Percentiles rank a stretch among this genome's conserved stretches.
Conservation (phyloP, 345 rosid genomes). For the Ceriops zippeliana region DNA sequence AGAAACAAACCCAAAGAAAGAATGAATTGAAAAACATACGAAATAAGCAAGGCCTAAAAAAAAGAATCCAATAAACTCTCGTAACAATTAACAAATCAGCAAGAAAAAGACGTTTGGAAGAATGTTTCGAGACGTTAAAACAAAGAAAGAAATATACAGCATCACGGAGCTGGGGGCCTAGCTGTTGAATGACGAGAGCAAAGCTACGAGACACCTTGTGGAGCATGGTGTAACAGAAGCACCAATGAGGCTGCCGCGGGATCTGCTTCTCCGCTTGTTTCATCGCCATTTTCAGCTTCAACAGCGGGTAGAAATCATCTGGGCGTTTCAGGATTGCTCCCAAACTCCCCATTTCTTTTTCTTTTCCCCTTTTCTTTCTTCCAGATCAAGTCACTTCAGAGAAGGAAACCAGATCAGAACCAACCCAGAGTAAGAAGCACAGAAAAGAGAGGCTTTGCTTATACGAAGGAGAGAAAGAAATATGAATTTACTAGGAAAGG, state of each 20-base stretch:
- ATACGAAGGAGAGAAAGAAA: too few species aligned
- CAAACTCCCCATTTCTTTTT: conserved; percentile 57
- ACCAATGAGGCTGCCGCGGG: conserved; percentile 90
- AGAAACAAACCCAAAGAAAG: neutral
- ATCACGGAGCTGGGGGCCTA: conserved; percentile 67
- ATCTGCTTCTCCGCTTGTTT: conserved; percentile 84
- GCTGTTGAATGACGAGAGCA: conserved; percentile 87
- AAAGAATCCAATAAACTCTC: too few species aligned
- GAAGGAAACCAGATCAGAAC: too few species aligned
- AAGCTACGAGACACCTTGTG: conserved; percentile 92
- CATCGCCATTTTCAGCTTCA: conserved; percentile 76
- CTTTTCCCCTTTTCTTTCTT: neutral
- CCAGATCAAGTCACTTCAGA: neutral
- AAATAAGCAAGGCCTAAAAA: too few species aligned
- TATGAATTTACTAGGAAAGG: too few species aligned
- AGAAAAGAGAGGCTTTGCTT: too few species aligned
- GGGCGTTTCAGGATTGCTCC: conserved; percentile 72
- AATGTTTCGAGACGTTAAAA: too few species aligned
- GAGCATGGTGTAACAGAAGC: conserved; percentile 83
- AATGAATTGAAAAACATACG: too few species aligned
- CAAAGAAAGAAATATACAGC: conserved; percentile 47
- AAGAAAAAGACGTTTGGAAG: neutral
- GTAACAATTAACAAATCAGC: neutral
- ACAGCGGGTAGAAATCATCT: conserved; percentile 74
- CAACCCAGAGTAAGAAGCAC: too few species aligned